phyloP scores from a whole-genome alignment of 1,139 yeast species.

The Nadsonia starkeyi-henricii region DNA sequence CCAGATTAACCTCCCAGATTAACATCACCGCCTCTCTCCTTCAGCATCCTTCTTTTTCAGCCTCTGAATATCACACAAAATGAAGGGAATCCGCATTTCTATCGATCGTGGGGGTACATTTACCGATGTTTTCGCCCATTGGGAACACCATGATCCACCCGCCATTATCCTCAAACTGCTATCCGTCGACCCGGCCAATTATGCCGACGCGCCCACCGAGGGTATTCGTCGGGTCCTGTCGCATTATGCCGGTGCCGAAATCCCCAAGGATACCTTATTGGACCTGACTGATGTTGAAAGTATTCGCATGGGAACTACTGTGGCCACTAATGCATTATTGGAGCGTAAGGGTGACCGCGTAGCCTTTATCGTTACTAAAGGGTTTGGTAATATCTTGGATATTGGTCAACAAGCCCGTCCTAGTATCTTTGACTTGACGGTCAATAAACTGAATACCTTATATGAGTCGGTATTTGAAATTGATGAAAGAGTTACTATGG shows the following conservation, averaged over 20 bases:
- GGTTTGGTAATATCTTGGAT: constrained; percentile 46
- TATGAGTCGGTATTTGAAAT: constrained; percentile 52
- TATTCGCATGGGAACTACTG: constrained; percentile 68
- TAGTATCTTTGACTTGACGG: constrained; percentile 47
- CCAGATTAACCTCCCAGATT: too few relatives aligned
- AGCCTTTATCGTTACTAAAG: constrained; percentile 52
- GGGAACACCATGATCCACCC: constrained; percentile 29
- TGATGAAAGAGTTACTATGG: constrained; percentile 61
- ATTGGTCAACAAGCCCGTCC: constrained; percentile 72
- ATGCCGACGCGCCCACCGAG: constrained; percentile 81
- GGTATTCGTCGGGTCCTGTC: constrained; percentile 74
- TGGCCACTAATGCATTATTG: constrained; percentile 62
- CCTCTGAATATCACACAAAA: not conserved
- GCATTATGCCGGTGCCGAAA: constrained; percentile 33
- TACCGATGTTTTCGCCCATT: constrained; percentile 55
- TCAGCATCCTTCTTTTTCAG: too few relatives aligned
- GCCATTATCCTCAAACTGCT: constrained; percentile 49
- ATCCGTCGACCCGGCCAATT: constrained; percentile 78
- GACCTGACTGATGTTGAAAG: constrained; percentile 39
- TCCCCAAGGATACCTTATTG: constrained; percentile 30
- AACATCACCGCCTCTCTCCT: too few relatives aligned
- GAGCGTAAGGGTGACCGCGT: constrained; percentile 56
- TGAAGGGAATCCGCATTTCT: constrained; percentile 2
- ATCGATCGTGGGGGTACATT: constrained; percentile 53
- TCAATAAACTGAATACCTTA: constrained; percentile 42